These are phyloP conservation scores for Camelina hispida DNA, from an alignment of 345 rosid species.

Conservation along the genomic window DNA sequence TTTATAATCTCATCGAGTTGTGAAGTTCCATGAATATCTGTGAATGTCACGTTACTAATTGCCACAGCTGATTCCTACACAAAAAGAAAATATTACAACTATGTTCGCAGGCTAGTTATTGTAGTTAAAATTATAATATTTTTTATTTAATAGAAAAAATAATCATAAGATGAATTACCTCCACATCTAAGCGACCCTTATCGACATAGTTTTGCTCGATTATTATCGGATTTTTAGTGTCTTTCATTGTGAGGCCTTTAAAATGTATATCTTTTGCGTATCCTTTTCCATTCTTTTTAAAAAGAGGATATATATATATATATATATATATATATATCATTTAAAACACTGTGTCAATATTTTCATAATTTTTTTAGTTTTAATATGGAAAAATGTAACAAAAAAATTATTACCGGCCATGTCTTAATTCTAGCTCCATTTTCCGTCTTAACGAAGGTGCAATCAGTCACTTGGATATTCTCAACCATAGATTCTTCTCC, in stretches of 20 bases:
- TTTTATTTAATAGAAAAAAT: not conserved
- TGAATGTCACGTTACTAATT: constrained; percentile 37
- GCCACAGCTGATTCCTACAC: constrained; percentile 39
- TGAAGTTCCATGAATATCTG: constrained; percentile 26
- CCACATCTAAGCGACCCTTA: constrained; percentile 8
- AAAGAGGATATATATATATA: too few species aligned
- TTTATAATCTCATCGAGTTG: constrained; percentile 4
- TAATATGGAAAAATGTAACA: not conserved
- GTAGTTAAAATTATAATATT: not conserved
- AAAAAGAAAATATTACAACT: not conserved
- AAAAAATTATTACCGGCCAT: constrained; percentile 44
- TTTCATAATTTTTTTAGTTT: not conserved
- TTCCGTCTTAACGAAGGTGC: constrained; percentile 46
- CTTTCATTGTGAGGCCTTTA: not conserved
- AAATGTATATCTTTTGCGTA: constrained; percentile 31
- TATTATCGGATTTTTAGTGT: constrained; percentile 36
- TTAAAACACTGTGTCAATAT: not conserved
- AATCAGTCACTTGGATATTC: constrained; percentile 45
- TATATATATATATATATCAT: not conserved
- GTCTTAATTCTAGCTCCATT: constrained; percentile 74
- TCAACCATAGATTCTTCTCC: constrained; percentile 46
- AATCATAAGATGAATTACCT: constrained; percentile 16
- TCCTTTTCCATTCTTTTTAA: constrained; percentile 40
- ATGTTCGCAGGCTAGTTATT: not conserved
- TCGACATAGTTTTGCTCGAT: constrained; percentile 32